These are phyloP conservation scores for Populus tremula DNA, from an alignment of 345 rosid genomes.

Conservation along the genomic window DNA sequence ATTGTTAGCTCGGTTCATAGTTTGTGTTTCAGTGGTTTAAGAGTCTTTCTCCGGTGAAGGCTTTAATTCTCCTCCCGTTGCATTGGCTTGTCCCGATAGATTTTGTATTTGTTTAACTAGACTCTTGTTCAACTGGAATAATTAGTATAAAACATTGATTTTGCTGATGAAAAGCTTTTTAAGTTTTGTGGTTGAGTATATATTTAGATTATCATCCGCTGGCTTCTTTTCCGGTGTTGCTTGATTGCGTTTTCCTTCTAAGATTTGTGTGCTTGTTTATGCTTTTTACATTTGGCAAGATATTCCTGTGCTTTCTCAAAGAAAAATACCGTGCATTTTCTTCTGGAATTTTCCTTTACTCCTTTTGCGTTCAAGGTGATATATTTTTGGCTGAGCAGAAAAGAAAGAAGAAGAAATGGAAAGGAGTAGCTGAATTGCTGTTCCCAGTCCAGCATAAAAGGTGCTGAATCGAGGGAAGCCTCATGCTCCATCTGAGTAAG, in stretches of 20 bases:
- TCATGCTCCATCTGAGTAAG: too few species aligned
- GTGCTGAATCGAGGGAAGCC: too few species aligned
- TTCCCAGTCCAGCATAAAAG: too few species aligned
- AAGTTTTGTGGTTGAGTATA: not conserved
- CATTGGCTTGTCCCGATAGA: not conserved
- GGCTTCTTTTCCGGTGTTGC: too few species aligned
- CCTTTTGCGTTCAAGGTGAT: not conserved
- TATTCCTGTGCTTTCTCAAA: not conserved
- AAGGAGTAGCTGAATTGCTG: not conserved
- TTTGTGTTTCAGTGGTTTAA: too few species aligned
- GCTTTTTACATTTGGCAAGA: not conserved
- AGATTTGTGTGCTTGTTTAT: not conserved
- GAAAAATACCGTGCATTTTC: not conserved
- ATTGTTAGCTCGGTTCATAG: not conserved
- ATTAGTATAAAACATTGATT: not conserved
- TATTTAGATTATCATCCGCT: not conserved
- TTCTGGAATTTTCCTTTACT: too few species aligned
- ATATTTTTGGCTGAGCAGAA: not conserved
- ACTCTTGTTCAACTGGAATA: not conserved
- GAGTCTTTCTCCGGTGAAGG: not conserved
- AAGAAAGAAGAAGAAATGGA: too few species aligned
- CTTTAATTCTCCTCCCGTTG: not conserved
- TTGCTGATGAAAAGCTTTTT: not conserved
- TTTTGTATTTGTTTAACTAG: not conserved
- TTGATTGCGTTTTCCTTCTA: not conserved